Conservation (phyloP, 148 eudicot species). For the Heliosperma pusillum region DNA sequence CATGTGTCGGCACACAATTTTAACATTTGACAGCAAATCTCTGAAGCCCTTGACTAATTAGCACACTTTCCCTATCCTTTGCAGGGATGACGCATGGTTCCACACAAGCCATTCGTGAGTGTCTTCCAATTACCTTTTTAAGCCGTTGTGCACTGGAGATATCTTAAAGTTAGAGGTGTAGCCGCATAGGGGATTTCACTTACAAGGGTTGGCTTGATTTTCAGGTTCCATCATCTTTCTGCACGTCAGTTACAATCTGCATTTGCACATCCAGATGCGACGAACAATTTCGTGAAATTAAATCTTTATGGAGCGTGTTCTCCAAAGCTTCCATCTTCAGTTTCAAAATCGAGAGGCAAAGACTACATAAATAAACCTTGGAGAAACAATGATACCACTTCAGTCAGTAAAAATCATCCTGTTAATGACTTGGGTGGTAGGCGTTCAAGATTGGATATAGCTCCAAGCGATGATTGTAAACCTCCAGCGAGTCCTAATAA, state of each 20-base stretch:
- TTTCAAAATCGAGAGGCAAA: slow-evolving; percentile 62
- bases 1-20: not conserved
- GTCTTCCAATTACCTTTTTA: not conserved
- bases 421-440: slow-evolving; percentile 34
- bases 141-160: not conserved
- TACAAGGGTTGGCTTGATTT: slow-evolving; percentile 18
- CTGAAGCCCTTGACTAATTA: slow-evolving; percentile 1
- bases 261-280: slow-evolving; percentile 41
- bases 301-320: slow-evolving; percentile 34
- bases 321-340: slow-evolving; percentile 54
- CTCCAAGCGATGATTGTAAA: slow-evolving; percentile 22
- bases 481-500: slow-evolving; percentile 13
- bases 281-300: slow-evolving; percentile 19
- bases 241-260: slow-evolving; percentile 44
- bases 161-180: not conserved
- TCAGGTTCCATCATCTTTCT: slow-evolving; percentile 58
- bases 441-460: slow-evolving; percentile 16
- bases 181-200: not conserved
- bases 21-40: not conserved
- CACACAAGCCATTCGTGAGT: slow-evolving; percentile 53
- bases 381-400: slow-evolving; percentile 19
- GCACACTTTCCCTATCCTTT: slow-evolving; percentile 20
- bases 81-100: slow-evolving; percentile 69
- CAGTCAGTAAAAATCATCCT: slow-evolving; percentile 31
- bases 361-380: slow-evolving; percentile 33